Evolutionary conservation across 768 basidiomycete genomes (phyloP).

Genomic region (Suillus variegatus): DNA sequence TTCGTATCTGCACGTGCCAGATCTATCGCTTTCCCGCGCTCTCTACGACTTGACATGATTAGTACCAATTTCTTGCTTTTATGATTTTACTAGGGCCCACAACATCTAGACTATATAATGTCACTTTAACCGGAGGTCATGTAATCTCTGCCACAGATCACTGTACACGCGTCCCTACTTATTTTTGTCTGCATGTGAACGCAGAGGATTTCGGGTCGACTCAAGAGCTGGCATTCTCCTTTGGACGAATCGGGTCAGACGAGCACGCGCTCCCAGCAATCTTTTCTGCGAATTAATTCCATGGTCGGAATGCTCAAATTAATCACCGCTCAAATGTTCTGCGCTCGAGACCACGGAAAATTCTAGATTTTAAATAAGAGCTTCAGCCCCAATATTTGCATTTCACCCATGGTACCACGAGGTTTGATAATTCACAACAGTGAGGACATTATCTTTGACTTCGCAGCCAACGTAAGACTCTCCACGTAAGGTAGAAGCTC

Average conservation of each 20-base stretch:
- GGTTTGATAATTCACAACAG: conserved; percentile 33
- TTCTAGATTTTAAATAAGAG: conserved; percentile 24
- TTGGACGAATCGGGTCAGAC: conserved; percentile 11
- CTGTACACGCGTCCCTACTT: conserved; percentile 24
- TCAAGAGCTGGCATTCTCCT: conserved; percentile 16
- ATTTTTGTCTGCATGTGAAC: conserved; percentile 38
- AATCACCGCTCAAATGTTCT: conserved; percentile 34
- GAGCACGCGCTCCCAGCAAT: conserved; percentile 23
- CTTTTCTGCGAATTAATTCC: conserved; percentile 33
- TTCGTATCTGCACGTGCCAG: conserved; percentile 1
- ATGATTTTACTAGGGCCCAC: conserved; percentile 35
- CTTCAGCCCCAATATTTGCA: conserved; percentile 23
- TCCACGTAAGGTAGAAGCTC: conserved; percentile 38
- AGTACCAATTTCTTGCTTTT: conserved; percentile 34
- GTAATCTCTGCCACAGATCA: conserved; percentile 12
- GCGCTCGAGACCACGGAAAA: conserved; percentile 19
- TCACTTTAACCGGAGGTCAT: conserved; percentile 21
- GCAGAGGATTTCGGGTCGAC: conserved; percentile 17
- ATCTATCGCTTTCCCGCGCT: conserved; percentile 29
- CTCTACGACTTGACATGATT: conserved; percentile 34
- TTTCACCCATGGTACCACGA: conserved; percentile 28
- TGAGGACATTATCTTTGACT: conserved; percentile 17
- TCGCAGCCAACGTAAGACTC: conserved; percentile 22
- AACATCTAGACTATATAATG: conserved; percentile 38
- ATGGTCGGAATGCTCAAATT: conserved; percentile 33